Percentiles rank a stretch among this genome's conserved stretches.
These are phyloP conservation scores for Apiotrichum montevideense DNA, from an alignment of 1,284 basidiomycete genomes.

Conservation along the genomic window DNA sequence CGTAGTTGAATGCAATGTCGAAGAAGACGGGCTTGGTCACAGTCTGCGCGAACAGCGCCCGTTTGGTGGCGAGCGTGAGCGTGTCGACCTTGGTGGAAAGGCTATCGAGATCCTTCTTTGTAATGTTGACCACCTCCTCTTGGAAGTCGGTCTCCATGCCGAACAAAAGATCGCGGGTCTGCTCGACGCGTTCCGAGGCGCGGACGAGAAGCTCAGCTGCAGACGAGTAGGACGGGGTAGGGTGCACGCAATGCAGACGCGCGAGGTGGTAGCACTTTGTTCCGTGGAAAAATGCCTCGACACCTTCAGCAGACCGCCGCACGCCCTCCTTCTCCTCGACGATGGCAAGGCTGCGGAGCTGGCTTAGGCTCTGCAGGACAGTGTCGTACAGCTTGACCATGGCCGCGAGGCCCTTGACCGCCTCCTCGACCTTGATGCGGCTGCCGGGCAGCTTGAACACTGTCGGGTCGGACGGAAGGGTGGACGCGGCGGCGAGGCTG, in stretches of 20 bases:
- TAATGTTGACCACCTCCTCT: conserved; percentile 31
- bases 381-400: conserved; percentile 82
- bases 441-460: conserved; percentile 36
- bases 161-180: conserved; percentile 25
- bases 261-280: conserved; percentile 47
- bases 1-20: conserved; percentile 89
- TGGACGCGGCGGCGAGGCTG: conserved; percentile 51
- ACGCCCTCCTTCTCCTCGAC: conserved; percentile 83
- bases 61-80: conserved; percentile 59
- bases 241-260: conserved; percentile 45
- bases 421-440: conserved; percentile 48
- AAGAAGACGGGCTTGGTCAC: conserved; percentile 85
- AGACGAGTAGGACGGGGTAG: conserved; percentile 37
- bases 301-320: conserved; percentile 65
- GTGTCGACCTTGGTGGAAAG: conserved; percentile 54
- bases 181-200: conserved; percentile 17
- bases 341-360: conserved; percentile 72
- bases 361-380: conserved; percentile 71
- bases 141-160: conserved; percentile 23
- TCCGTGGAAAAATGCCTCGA: conserved; percentile 66
- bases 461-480: conserved; percentile 34
- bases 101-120: conserved; percentile 47
- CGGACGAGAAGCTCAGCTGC: conserved; percentile 40
- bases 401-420: conserved; percentile 62
- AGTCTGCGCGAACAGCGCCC: conserved; percentile 71